Evolutionary conservation across 768 basidiomycete species (phyloP), one percentile per base, ranked within the genome.

Genomic region (Rhodotorula graminis): DNA sequence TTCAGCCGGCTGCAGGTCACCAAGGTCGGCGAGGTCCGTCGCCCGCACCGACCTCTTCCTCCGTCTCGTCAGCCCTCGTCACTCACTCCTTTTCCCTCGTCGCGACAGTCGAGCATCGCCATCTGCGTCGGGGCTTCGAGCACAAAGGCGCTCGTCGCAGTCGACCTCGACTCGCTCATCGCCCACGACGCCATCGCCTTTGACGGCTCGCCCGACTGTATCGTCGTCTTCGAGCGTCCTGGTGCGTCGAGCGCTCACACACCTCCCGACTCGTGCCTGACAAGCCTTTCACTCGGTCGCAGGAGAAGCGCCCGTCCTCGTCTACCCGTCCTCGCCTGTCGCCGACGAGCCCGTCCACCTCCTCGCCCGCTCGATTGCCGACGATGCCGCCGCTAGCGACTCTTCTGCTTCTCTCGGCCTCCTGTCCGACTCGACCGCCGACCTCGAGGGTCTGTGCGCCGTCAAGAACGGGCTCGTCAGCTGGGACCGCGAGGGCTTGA

Each of bases 141-240:
- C 23, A 27, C 18, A 16, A 29, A 11, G 21, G n/a, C 8, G 37
- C 40, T 71, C 47, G 49, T 67, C 3, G 29, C 57, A 4, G 47
- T 71, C 61, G 60, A 55, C 33, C 70, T 71, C 55, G 61, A 67
- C 33, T 33, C 70, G 46, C 61, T 71, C 33, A 40, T 52, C 15
- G n/a, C 61, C n/a, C 64, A 62, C 12, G 53, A 61, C 4, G 18
- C 64, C 1, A 27, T 65, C 29, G 23, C 1, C n/a, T 33, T 44
- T 27, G 31, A 29, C n/a, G 55, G 31, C 55, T 10, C 55, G 29
- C 55, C 55, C n/a, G 15, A 19, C 55, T 29, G 27, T 29, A n/a
- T 56, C 55, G 55, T 31, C 29, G n/a, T 56, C 27, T 9, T 27
- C 23, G 50, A 25, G 46, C 61, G 14, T 15, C 9, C 1, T 5